Conservation (phyloP, 257 asterid species). For the Capsicum pubescens region DNA sequence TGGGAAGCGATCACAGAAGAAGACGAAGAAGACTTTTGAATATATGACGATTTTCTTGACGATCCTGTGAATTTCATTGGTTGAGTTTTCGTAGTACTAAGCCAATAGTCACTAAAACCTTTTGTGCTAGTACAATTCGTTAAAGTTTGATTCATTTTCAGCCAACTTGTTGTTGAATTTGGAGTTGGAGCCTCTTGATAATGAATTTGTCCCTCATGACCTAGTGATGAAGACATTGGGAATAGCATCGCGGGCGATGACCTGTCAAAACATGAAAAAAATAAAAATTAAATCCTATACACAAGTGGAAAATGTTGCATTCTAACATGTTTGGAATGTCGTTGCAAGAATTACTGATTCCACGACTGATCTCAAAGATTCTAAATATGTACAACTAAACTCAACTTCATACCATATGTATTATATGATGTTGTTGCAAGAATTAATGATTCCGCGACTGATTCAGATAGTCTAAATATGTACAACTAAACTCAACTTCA, state of each 20-base stretch:
- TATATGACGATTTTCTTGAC: constrained; percentile 29
- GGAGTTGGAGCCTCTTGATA: constrained; percentile 18
- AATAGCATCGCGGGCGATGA: constrained; percentile 29
- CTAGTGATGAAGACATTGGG: constrained; percentile 48
- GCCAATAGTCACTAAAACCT: constrained; percentile 62
- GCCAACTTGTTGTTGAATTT: constrained; percentile 34
- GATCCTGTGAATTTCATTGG: constrained; percentile 54
- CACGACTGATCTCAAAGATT: background rate
- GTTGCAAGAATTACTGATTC: background rate
- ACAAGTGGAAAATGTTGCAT: background rate
- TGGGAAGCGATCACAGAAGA: constrained; percentile 23
- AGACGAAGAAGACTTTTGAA: background rate
- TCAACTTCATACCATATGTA: too few relatives aligned
- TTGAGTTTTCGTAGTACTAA: constrained; percentile 63
- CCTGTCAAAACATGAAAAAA: constrained; percentile 4
- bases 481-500: too few relatives aligned
- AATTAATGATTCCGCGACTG: too few relatives aligned
- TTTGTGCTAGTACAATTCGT: constrained; percentile 47
- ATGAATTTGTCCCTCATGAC: constrained; percentile 34
- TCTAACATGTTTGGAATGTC: background rate
- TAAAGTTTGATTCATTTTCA: constrained; percentile 42
- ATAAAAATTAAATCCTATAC: background rate
- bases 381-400: background rate
- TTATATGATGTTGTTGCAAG: too few relatives aligned
- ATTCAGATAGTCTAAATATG: too few relatives aligned